phyloP scores from a whole-genome alignment of 1,284 basidiomycete species.

The Vanrija pseudolonga region DNA sequence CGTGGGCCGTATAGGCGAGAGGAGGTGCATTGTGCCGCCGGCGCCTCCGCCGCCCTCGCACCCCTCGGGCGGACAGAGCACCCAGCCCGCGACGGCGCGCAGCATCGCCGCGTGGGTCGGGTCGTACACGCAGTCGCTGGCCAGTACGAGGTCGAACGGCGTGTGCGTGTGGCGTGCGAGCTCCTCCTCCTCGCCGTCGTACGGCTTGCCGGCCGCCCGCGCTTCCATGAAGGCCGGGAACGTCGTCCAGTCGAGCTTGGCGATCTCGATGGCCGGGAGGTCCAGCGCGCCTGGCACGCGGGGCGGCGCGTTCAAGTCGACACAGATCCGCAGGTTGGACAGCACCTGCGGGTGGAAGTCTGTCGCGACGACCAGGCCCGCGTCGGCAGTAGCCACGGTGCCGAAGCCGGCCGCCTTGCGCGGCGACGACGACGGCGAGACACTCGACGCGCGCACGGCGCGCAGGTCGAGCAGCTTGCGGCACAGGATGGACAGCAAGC shows the following conservation, averaged over 20 bases:
- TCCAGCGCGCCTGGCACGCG: conserved; percentile 4
- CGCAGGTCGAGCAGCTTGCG: conserved; percentile 56
- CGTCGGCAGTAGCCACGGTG: conserved; percentile 1
- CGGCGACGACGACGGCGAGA: background rate
- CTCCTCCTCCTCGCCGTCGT: conserved; percentile 15
- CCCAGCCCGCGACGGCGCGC: conserved; percentile 40
- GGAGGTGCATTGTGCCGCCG: conserved; percentile 48
- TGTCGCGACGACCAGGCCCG: conserved; percentile 60
- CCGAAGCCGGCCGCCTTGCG: too few species aligned
- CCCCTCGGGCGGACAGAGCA: conserved; percentile 33
- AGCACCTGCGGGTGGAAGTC: conserved; percentile 76
- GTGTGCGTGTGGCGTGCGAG: conserved; percentile 17
- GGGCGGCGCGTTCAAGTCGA: conserved; percentile 58
- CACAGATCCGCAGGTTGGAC: conserved; percentile 66
- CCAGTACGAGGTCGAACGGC: conserved; percentile 47
- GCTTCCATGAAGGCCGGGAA: conserved; percentile 47
- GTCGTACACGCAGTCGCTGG: conserved; percentile 49
- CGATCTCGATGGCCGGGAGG: conserved; percentile 49
- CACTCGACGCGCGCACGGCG: conserved; percentile 1
- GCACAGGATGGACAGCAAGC: conserved; percentile 67
- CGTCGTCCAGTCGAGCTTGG: conserved; percentile 66
- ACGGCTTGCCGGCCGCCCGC: conserved; percentile 2
- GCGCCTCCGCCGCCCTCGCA: conserved; percentile 8
- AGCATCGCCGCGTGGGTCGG: conserved; percentile 45
- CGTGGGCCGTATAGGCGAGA: conserved; percentile 47